Evolutionary conservation across 2,329 filamentous ascomycete species (phyloP).

Genomic region (Colletotrichum sp.): DNA sequence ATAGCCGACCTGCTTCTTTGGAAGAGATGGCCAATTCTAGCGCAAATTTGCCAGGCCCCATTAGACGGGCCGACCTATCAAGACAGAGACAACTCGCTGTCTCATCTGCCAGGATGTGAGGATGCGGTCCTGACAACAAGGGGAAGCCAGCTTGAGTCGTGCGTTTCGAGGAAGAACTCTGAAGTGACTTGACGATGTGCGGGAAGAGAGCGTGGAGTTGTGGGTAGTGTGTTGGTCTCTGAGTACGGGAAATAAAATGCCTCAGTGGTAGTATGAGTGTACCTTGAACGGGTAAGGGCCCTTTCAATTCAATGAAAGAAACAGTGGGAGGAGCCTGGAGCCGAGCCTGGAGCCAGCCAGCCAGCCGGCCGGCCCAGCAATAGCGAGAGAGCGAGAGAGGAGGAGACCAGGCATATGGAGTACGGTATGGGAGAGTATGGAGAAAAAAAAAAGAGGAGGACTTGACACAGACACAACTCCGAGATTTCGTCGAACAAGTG

Average conservation of each 20-base stretch:
- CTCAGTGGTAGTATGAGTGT: conserved; percentile 17
- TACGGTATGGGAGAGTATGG: background rate
- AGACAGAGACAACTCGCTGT: conserved; percentile 21
- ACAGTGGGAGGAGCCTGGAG: background rate
- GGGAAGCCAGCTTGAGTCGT: conserved; percentile 22
- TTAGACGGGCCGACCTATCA: conserved; percentile 23
- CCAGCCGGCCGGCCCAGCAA: background rate
- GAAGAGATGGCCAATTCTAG: conserved; percentile 17
- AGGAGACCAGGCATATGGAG: background rate
- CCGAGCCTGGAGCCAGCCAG: background rate
- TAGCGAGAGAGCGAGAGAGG: background rate
- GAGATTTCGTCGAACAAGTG: conserved; percentile 12
- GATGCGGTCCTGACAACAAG: conserved; percentile 18
- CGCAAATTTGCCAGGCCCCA: conserved; percentile 19
- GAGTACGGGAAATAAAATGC: conserved; percentile 12
- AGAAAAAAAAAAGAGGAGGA: background rate
- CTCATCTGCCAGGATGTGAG: conserved; percentile 22
- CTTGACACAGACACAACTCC: conserved; percentile 17
- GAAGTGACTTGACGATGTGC: conserved; percentile 15
- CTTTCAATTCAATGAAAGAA: background rate
- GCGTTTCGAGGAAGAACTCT: conserved; percentile 22
- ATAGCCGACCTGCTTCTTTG: conserved; percentile 10
- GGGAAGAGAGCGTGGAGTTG: background rate
- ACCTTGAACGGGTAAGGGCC: background rate
- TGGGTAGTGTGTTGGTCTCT: conserved; percentile 10